Percentiles rank a stretch among this genome's conserved stretches.
Evolutionary conservation across 352 stramenopile species (phyloP).

Genomic region (Phytophthora pisi): DNA sequence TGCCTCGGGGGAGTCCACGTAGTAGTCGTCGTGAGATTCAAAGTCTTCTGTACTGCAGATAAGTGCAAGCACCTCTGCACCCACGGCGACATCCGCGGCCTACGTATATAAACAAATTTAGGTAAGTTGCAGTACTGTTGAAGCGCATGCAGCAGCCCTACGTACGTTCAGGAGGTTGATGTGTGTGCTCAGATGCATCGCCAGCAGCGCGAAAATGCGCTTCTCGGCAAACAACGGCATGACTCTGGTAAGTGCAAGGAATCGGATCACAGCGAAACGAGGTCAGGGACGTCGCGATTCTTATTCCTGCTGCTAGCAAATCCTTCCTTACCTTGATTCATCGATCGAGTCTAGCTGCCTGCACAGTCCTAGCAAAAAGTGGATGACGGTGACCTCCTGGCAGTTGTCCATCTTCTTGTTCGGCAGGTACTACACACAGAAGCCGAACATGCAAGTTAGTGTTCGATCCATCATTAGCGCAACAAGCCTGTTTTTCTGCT

Average conservation of each 20-base stretch:
- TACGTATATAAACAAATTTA: slow-evolving; percentile 12
- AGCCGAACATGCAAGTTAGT: background rate
- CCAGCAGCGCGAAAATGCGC: slow-evolving; percentile 77
- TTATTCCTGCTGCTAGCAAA: background rate
- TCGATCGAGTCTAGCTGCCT: slow-evolving; percentile 86
- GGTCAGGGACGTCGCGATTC: background rate
- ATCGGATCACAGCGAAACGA: background rate
- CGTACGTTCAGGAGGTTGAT: slow-evolving; percentile 54
- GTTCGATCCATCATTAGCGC: background rate
- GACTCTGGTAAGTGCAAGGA: slow-evolving; percentile 34
- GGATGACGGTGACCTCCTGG: slow-evolving; percentile 88
- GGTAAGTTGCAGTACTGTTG: background rate
- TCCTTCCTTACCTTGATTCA: slow-evolving; percentile 62
- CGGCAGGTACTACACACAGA: slow-evolving; percentile 51
- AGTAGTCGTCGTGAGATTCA: slow-evolving; percentile 38
- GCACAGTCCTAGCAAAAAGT: slow-evolving; percentile 86
- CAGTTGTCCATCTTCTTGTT: slow-evolving; percentile 79
- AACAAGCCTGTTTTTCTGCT: background rate
- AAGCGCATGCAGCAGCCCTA: background rate
- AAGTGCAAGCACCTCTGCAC: slow-evolving; percentile 71
- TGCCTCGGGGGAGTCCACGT: slow-evolving; percentile 52
- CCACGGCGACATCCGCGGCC: slow-evolving; percentile 56
- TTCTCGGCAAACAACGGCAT: slow-evolving; percentile 88
- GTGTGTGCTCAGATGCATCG: slow-evolving; percentile 76
- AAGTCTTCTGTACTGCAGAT: slow-evolving; percentile 87